Evolutionary conservation across 352 stramenopile species (phyloP), one percentile per base, ranked within the genome.

Genomic region (Elongisporangium undulatum): DNA sequence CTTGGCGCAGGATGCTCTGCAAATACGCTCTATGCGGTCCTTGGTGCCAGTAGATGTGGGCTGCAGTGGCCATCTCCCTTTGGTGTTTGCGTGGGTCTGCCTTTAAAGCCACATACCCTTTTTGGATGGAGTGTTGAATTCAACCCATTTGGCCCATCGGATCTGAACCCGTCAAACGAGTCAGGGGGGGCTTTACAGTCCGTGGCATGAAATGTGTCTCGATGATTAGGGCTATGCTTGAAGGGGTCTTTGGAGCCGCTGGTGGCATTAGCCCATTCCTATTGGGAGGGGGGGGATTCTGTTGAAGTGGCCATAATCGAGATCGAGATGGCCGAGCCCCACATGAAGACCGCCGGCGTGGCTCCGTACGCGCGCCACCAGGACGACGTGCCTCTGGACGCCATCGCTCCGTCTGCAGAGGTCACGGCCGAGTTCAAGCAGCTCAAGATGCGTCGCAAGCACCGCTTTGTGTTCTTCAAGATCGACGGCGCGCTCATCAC

Each of bases 361-460:
- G 69, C 82, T 57, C 69, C 79, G 63, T 90, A 77, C 67, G 84
- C 90, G 24, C 82, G 79, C 54, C 79, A 90, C 63, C 79, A 90
- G 57, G 78, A 89, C 19, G 86, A 90, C 58, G 78, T 90, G 13
- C 72, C 81, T 1, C 75, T 79, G 22, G 88, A 79, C 58, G 75
- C 86, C 41, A 93, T 95, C 64, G 70, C 77, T 5, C 86, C 82
- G 29, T 82, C 81, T 0, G 72, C 74, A 2, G 73, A 79, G 7
- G 81, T 90, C 24, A 52, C 77, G 51, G 61, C 67, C 8, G 82
- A 90, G 61, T 96, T 95, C 65, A 88, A 91, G 66, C 79, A 88
- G 67, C 81, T 96, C 65, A 96, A 96, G 72, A 93, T 96, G 82
- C 77, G 82, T 4, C 84, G 87, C 68, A 87, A 92, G 66, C 83